phyloP scores from a whole-genome alignment of 768 basidiomycete species.

The Astraeus odoratus region DNA sequence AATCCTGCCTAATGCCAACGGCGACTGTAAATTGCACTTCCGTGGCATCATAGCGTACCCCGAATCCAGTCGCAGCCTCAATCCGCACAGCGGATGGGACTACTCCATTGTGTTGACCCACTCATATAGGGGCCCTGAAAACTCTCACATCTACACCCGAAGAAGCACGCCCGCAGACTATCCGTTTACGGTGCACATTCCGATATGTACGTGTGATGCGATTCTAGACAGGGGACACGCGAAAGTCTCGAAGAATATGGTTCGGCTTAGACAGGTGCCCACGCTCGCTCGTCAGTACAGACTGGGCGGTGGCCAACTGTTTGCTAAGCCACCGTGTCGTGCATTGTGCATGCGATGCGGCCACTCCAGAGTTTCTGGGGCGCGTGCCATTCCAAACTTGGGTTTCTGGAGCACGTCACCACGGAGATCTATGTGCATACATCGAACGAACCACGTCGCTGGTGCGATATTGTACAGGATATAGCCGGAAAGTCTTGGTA shows the following conservation, averaged over 20 bases:
- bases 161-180: constrained; percentile 34
- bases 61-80: constrained; percentile 38
- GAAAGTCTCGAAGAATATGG: constrained; percentile 38
- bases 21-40: neutral
- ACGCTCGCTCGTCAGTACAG: neutral
- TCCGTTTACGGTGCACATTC: constrained; percentile 37
- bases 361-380: constrained; percentile 39
- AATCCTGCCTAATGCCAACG: too few species aligned
- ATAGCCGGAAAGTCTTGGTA: constrained; percentile 28
- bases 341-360: neutral
- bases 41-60: constrained; percentile 31
- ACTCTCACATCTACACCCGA: constrained; percentile 35
- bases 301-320: too few species aligned
- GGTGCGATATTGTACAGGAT: constrained; percentile 40
- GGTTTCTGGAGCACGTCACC: constrained; percentile 31
- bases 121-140: constrained; percentile 31
- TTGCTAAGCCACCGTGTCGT: too few species aligned
- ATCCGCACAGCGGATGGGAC: constrained; percentile 33
- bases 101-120: constrained; percentile 33
- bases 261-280: constrained; percentile 33
- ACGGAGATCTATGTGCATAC: constrained; percentile 37
- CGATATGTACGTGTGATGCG: constrained; percentile 44
- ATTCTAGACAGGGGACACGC: constrained; percentile 40
- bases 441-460: constrained; percentile 38
- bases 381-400: constrained; percentile 32